Evolutionary conservation across 2,329 filamentous ascomycete genomes (phyloP).

Genomic region (Colletotrichum eleusines): DNA sequence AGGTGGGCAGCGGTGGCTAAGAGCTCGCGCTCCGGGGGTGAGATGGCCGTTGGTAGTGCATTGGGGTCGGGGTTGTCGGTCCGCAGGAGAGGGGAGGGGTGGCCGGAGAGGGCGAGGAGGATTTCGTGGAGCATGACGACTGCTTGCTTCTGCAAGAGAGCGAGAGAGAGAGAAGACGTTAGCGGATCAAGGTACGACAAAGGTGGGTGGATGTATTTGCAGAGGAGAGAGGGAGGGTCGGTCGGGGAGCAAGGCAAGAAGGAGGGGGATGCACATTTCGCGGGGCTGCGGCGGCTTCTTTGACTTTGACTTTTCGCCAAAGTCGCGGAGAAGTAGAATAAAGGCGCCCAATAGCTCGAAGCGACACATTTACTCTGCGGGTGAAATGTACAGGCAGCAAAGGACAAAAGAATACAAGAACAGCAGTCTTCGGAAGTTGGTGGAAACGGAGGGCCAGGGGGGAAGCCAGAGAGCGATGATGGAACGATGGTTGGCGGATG

Average conservation of each 20-base stretch:
- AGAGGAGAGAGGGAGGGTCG: slow-evolving; percentile 18
- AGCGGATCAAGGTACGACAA: not conserved
- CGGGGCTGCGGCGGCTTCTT: slow-evolving; percentile 46
- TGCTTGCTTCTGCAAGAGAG: slow-evolving; percentile 29
- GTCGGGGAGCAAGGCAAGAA: slow-evolving; percentile 36
- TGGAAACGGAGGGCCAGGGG: not conserved
- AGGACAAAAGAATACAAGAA: not conserved
- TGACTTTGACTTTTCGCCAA: slow-evolving; percentile 55
- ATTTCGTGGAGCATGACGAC: slow-evolving; percentile 94
- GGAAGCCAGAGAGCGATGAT: slow-evolving; percentile 4
- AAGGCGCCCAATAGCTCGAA: slow-evolving; percentile 65
- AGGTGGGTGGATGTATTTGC: slow-evolving; percentile 1
- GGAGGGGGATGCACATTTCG: slow-evolving; percentile 22
- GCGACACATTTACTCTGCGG: slow-evolving; percentile 60
- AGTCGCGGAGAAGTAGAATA: slow-evolving; percentile 60
- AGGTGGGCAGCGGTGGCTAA: slow-evolving; percentile 82
- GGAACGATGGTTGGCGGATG: slow-evolving; percentile 5
- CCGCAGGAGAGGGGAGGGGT: slow-evolving; percentile 88
- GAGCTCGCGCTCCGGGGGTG: slow-evolving; percentile 85
- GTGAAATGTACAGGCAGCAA: not conserved
- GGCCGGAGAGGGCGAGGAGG: slow-evolving; percentile 93
- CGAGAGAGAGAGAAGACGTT: slow-evolving; percentile 6
- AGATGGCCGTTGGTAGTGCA: slow-evolving; percentile 63
- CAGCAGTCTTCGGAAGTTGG: not conserved
- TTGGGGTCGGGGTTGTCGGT: slow-evolving; percentile 59